Base-by-base conservation (phyloP, 1,139 yeast species). In the Magnusiomyces magnusii region DNA sequence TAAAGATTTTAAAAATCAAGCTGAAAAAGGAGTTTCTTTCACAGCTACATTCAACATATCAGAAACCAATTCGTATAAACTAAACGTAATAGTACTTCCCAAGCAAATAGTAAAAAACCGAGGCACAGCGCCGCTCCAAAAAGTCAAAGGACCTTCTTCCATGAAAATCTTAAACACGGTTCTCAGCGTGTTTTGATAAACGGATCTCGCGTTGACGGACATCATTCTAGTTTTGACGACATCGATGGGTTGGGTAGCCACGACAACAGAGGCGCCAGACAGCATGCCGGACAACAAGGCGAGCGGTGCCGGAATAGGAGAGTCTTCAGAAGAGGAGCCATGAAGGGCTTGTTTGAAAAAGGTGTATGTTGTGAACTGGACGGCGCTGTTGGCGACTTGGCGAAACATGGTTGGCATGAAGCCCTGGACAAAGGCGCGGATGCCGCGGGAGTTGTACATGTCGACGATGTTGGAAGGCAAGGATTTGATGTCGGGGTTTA, bases 221-320 rank as follows among this genome's bases (percentile, higher is more conserved):
- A 92, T 97, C 82, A 91, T 83, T 69, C 96, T 82, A 0, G 97
- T 84, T 73, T 93, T 93, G 57, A 92, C 75, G 3, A 91, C 91
- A 74, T 93, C 99, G 24, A 93, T 76, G 0, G 99, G 99, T 73
- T 92, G 98, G 0, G 98, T 92, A 0, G 83, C 77, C 0, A 82
- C 81, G 3, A 90, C 88, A 28, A 90, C 95, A 84, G 88, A 55
- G 76, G 73, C 41, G 84, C 86, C 49, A 84, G 78, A 72, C 24
- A 65, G 63, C 2, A 68, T 65, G 0, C 79, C 79, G 73, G 68
- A 78, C 75, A 27, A 73, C 51, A 55, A 73, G 65, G 64, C 53
- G 49, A 56, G 56, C 41, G 59, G 60, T 21, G 64, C 61, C 21
- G 69, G 64, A 53, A 72, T 61, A 7, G 67, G 66, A 55, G 70